phyloP scores from a whole-genome alignment of 768 basidiomycete species.

The Suillus clintonianus region DNA sequence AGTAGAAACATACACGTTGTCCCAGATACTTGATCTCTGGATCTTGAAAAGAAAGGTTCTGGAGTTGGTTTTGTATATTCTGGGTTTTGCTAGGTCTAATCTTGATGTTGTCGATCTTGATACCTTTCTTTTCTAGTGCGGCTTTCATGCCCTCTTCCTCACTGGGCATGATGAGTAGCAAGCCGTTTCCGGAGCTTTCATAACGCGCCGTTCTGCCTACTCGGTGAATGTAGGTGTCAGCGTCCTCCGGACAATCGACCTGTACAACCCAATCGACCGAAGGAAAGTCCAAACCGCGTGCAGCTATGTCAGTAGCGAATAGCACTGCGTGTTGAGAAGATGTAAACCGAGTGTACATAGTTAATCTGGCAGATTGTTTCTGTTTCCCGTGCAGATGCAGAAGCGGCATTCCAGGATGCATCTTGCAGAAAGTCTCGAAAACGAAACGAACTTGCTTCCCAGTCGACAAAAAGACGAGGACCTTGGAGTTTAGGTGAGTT shows the following conservation, averaged over 20 bases:
- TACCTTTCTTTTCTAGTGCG: slow-evolving; percentile 68
- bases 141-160: slow-evolving; percentile 91
- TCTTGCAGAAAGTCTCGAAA: slow-evolving; percentile 92
- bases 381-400: slow-evolving; percentile 96
- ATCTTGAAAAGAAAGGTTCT: slow-evolving; percentile 91
- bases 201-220: slow-evolving; percentile 96
- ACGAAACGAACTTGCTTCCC: slow-evolving; percentile 98
- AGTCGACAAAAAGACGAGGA: slow-evolving; percentile 90
- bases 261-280: slow-evolving; percentile 97
- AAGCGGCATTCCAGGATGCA: slow-evolving; percentile 94
- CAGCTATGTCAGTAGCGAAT: slow-evolving; percentile 95
- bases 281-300: slow-evolving; percentile 95
- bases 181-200: slow-evolving; percentile 82
- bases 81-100: slow-evolving; percentile 86
- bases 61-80: slow-evolving; percentile 83
- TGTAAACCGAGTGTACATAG: slow-evolving; percentile 84
- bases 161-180: slow-evolving; percentile 83
- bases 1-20: slow-evolving; percentile 66
- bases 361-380: slow-evolving; percentile 86
- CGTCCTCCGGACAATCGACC: slow-evolving; percentile 94
- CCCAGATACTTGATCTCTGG: slow-evolving; percentile 97
- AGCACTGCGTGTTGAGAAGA: slow-evolving; percentile 80
- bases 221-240: slow-evolving; percentile 95
- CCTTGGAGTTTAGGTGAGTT: slow-evolving; percentile 87
- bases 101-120: slow-evolving; percentile 80